phyloP scores from a whole-genome alignment of 1,284 basidiomycete species.

The Pseudozyma hubeiensis region DNA sequence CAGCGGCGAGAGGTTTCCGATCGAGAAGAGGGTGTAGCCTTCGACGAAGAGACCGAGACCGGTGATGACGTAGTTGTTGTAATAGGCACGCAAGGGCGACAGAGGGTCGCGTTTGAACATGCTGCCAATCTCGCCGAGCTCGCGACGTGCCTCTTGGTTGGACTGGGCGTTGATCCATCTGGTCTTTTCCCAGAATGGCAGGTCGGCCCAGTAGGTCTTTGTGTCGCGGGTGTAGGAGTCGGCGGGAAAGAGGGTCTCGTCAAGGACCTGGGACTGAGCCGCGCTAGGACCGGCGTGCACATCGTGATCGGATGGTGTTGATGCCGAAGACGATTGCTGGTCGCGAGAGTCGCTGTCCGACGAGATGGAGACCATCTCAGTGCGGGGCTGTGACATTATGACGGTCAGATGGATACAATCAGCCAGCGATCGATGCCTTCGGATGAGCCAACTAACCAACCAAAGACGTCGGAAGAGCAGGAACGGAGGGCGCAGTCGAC shows the following conservation, averaged over 20 bases:
- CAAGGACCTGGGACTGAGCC: constrained; percentile 43
- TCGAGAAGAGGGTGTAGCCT: constrained; percentile 72
- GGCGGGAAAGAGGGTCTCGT: constrained; percentile 60
- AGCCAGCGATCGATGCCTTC: not conserved
- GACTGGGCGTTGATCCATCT: constrained; percentile 71
- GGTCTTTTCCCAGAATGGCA: constrained; percentile 61
- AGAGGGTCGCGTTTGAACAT: constrained; percentile 73
- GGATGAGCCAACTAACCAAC: constrained; percentile 4
- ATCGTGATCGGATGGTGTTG: constrained; percentile 12
- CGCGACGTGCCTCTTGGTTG: constrained; percentile 70
- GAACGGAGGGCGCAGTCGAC: not conserved
- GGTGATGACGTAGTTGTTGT: constrained; percentile 71
- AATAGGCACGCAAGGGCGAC: constrained; percentile 71
- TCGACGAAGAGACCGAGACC: constrained; percentile 74
- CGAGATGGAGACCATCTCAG: constrained; percentile 21
- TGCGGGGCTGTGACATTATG: constrained; percentile 19
- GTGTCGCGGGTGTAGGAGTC: constrained; percentile 63
- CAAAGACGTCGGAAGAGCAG: not conserved
- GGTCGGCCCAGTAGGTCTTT: constrained; percentile 69
- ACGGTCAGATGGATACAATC: not conserved
- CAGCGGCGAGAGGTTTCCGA: constrained; percentile 71
- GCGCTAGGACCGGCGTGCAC: constrained; percentile 2
- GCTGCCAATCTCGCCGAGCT: constrained; percentile 70
- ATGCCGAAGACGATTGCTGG: constrained; percentile 9
- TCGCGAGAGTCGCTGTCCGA: constrained; percentile 15